A percentile compares a stretch with the other conserved stretches of the same genome.
Evolutionary conservation across 169 alveolate species (phyloP).

Genomic region (Besnoitia besnoiti): DNA sequence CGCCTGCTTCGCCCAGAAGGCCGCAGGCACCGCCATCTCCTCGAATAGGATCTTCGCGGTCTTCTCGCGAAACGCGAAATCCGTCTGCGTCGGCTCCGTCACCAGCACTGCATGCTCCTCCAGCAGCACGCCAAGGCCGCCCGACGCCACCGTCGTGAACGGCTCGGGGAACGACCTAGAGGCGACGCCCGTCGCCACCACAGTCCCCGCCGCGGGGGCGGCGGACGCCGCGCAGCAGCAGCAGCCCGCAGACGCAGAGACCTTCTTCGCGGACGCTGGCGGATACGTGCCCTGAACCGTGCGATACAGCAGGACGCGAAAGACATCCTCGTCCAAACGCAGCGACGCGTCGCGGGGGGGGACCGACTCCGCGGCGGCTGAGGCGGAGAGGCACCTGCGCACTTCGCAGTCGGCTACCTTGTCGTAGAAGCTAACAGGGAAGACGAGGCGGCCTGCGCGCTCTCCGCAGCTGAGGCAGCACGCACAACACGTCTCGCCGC

Average conservation of each 20-base stretch:
- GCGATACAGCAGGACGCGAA: slow-evolving; percentile 79
- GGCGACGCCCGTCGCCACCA: too few relatives aligned
- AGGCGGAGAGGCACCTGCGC: not conserved
- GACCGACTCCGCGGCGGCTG: not conserved
- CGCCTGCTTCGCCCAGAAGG: slow-evolving; percentile 86
- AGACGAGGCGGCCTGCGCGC: not conserved
- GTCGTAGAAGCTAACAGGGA: slow-evolving; percentile 44
- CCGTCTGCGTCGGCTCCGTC: slow-evolving; percentile 97
- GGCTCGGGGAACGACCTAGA: slow-evolving; percentile 31
- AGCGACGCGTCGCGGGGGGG: not conserved
- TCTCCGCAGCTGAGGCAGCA: not conserved
- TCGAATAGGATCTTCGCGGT: slow-evolving; percentile 96
- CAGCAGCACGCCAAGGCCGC: slow-evolving; percentile 71
- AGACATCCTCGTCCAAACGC: slow-evolving; percentile 51
- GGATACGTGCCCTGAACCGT: not conserved
- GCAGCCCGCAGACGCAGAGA: not conserved
- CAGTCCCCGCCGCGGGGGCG: not conserved
- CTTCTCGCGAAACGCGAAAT: slow-evolving; percentile 95
- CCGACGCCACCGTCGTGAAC: slow-evolving; percentile 9
- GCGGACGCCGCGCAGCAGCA: slow-evolving; percentile 9
- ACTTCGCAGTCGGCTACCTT: slow-evolving; percentile 55
- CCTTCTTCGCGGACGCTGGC: not conserved
- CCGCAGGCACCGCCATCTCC: slow-evolving; percentile 86
- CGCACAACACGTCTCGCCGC: not conserved
- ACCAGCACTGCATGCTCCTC: slow-evolving; percentile 95